Percentiles rank a stretch among this genome's conserved stretches.
Conservation (phyloP, 2,329 filamentous ascomycete species). For the Scedosporium dehoogii region DNA sequence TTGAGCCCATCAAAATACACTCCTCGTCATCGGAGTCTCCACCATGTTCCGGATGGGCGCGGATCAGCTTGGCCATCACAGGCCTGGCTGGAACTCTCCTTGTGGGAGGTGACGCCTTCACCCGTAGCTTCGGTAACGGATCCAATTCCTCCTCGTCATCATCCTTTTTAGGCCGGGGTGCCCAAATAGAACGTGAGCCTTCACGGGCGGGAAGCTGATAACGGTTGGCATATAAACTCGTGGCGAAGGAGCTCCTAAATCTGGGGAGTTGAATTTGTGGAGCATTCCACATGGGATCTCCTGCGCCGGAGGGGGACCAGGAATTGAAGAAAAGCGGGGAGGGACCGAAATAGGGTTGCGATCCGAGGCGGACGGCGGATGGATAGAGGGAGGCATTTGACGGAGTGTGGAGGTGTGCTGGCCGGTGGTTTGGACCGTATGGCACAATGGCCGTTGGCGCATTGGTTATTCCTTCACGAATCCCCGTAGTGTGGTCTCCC, state of each 20-base stretch:
- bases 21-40: conserved; percentile 7
- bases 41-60: conserved; percentile 1
- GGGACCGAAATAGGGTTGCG: background rate
- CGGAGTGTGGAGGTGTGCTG: background rate
- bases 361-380: background rate
- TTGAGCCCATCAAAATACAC: conserved; percentile 3
- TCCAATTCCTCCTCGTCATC: conserved; percentile 15
- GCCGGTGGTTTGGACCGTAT: background rate
- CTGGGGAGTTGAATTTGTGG: conserved; percentile 10
- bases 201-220: conserved; percentile 22
- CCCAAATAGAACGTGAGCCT: conserved; percentile 24
- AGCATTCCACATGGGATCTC: conserved; percentile 10
- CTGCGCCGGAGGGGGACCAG: background rate
- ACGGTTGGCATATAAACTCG: conserved; percentile 15
- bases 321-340: conserved; percentile 1
- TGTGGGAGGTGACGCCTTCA: background rate
- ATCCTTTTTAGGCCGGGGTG: conserved; percentile 14
- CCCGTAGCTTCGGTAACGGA: background rate
- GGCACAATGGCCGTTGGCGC: background rate
- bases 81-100: conserved; percentile 5
- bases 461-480: too few species aligned
- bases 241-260: conserved; percentile 10
- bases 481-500: background rate
- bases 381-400: background rate
- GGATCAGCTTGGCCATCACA: conserved; percentile 7